A percentile compares a stretch with the other conserved stretches of the same genome.
Evolutionary conservation across 2,329 filamentous ascomycete genomes (phyloP).

Genomic region (Davidsoniella virescens): DNA sequence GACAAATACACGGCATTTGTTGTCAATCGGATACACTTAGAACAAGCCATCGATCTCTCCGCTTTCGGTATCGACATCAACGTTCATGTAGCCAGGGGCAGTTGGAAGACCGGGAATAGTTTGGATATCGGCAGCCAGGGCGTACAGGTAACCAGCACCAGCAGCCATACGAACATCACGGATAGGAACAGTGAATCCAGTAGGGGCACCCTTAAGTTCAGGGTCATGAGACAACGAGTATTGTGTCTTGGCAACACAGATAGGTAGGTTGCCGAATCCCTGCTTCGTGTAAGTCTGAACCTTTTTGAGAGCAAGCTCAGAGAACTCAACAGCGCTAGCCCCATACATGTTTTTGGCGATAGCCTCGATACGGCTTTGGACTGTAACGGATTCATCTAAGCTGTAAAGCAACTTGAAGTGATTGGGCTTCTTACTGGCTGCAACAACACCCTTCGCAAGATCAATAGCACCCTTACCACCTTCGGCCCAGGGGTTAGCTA

Average conservation of each 20-base stretch:
- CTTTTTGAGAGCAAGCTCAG: constrained; percentile 87
- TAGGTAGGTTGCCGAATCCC: constrained; percentile 81
- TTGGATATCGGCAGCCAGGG: constrained; percentile 91
- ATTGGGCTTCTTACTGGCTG: constrained; percentile 67
- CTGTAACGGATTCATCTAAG: constrained; percentile 48
- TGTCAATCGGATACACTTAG: constrained; percentile 28
- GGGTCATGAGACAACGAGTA: constrained; percentile 92
- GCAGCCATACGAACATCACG: constrained; percentile 87
- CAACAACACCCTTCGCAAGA: constrained; percentile 72
- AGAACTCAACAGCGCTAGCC: constrained; percentile 77
- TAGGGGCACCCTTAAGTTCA: constrained; percentile 83
- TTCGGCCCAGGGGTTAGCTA: constrained; percentile 93
- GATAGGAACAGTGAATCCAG: constrained; percentile 87
- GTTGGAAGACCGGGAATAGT: constrained; percentile 93
- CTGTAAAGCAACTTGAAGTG: constrained; percentile 74
- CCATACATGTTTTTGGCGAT: constrained; percentile 94
- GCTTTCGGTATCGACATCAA: constrained; percentile 70
- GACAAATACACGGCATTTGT: not conserved
- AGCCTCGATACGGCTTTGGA: constrained; percentile 77
- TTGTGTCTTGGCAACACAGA: constrained; percentile 96
- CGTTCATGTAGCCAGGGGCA: constrained; percentile 87
- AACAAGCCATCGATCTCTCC: constrained; percentile 81
- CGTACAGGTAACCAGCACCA: constrained; percentile 85
- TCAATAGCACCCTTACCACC: constrained; percentile 82
- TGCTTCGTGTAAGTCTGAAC: constrained; percentile 87